phyloP scores from a whole-genome alignment of 2,329 filamentous ascomycete genomes.

The Apiospora rasikravindrae region DNA sequence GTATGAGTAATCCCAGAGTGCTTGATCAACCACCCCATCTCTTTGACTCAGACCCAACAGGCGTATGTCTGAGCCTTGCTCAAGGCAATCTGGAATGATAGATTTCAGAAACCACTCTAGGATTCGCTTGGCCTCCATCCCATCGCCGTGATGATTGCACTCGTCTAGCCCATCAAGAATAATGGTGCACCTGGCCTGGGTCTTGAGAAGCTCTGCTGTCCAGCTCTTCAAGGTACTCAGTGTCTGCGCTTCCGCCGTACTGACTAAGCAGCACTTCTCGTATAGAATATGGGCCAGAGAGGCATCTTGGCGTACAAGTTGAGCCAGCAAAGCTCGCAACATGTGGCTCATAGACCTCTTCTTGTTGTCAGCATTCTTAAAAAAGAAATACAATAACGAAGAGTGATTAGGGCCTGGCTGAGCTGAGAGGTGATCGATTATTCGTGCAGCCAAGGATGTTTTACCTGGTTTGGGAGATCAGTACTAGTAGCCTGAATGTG shows the following conservation, averaged over 20 bases:
- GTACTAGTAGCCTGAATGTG: neutral
- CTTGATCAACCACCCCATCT: neutral
- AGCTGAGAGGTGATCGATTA: neutral
- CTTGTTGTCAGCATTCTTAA: constrained; percentile 22
- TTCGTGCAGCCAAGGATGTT: neutral
- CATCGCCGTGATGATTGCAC: neutral
- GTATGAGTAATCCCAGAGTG: neutral
- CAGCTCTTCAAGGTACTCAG: neutral
- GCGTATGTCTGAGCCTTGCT: neutral
- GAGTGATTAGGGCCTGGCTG: neutral
- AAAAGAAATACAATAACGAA: constrained; percentile 24
- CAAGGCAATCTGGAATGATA: neutral
- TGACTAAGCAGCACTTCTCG: neutral
- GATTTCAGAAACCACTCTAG: neutral
- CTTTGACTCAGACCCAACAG: neutral
- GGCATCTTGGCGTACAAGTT: neutral
- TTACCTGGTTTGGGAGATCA: neutral
- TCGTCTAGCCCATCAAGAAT: neutral
- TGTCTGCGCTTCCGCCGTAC: neutral
- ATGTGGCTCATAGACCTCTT: constrained; percentile 22
- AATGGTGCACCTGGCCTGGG: neutral
- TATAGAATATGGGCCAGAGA: neutral
- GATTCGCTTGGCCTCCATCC: neutral
- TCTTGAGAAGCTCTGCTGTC: neutral
- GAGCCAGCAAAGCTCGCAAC: constrained; percentile 21